phyloP scores from a whole-genome alignment of 1,139 yeast genomes.

The Pneumocystis carinii region DNA sequence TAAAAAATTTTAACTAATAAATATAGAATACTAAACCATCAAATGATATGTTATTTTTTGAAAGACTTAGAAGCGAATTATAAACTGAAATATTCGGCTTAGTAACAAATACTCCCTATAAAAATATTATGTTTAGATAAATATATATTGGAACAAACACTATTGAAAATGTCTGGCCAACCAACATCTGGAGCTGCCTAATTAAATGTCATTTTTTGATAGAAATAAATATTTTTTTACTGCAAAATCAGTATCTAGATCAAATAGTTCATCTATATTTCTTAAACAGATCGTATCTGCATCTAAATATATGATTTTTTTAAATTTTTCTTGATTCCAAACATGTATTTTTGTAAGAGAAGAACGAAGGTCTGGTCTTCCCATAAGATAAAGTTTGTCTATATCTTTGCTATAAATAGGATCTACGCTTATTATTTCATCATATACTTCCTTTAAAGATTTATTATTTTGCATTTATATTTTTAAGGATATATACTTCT shows the following conservation, averaged over 20 bases:
- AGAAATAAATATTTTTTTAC: constrained; percentile 8
- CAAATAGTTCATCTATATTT: constrained; percentile 31
- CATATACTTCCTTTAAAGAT: constrained; percentile 12
- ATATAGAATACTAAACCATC: constrained; percentile 28
- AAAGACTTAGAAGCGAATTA: constrained; percentile 30
- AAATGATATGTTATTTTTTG: constrained; percentile 37
- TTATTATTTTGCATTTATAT: neutral
- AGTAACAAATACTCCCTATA: constrained; percentile 60
- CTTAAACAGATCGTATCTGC: constrained; percentile 61
- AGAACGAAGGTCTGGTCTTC: constrained; percentile 58
- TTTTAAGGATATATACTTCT: constrained; percentile 1
- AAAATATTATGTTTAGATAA: neutral
- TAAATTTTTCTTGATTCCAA: constrained; percentile 51
- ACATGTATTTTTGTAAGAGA: constrained; percentile 61
- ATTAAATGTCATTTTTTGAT: constrained; percentile 19
- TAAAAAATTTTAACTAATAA: neutral
- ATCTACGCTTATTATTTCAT: constrained; percentile 14
- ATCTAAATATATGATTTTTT: constrained; percentile 58
- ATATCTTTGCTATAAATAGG: constrained; percentile 17
- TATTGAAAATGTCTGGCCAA: constrained; percentile 87
- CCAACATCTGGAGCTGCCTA: constrained; percentile 85
- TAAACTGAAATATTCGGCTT: constrained; percentile 41
- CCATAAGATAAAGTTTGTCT: constrained; percentile 33
- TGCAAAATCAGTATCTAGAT: constrained; percentile 19
- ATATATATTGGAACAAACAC: constrained; percentile 9